Evolutionary conservation across 2,329 filamentous ascomycete species (phyloP).

Genomic region (Albifimbria verrucaria): DNA sequence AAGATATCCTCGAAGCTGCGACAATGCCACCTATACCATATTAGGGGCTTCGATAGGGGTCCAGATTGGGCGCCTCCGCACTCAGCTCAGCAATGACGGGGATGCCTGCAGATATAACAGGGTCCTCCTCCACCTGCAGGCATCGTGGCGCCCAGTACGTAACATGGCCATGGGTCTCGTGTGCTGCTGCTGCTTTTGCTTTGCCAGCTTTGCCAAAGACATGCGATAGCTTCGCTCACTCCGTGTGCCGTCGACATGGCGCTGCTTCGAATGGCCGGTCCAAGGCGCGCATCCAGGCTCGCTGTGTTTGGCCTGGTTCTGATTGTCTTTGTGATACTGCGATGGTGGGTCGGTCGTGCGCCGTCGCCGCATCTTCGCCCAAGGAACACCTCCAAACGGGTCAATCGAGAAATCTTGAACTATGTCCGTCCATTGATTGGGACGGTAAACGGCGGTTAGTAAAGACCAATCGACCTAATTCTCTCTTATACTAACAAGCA

Average conservation of each 20-base stretch:
- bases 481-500: neutral
- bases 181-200: no score
- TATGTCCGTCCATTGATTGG: slow-evolving; percentile 59
- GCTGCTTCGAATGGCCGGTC: neutral
- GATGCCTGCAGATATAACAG: neutral
- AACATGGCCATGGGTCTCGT: neutral
- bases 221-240: neutral
- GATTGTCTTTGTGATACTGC: neutral
- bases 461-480: neutral
- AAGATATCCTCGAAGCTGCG: no score
- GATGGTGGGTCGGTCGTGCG: neutral
- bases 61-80: neutral
- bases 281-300: neutral
- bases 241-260: neutral
- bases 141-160: neutral
- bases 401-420: slow-evolving; percentile 6
- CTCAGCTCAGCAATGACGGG: neutral
- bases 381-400: neutral
- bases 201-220: neutral
- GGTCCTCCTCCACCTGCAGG: neutral
- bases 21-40: neutral
- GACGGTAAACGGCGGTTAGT: slow-evolving; percentile 50
- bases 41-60: neutral
- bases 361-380: neutral
- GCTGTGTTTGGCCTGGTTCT: neutral